These are phyloP conservation scores for Xerocomus nothofagi DNA, from an alignment of 1,284 basidiomycete genomes.

Conservation along the genomic window DNA sequence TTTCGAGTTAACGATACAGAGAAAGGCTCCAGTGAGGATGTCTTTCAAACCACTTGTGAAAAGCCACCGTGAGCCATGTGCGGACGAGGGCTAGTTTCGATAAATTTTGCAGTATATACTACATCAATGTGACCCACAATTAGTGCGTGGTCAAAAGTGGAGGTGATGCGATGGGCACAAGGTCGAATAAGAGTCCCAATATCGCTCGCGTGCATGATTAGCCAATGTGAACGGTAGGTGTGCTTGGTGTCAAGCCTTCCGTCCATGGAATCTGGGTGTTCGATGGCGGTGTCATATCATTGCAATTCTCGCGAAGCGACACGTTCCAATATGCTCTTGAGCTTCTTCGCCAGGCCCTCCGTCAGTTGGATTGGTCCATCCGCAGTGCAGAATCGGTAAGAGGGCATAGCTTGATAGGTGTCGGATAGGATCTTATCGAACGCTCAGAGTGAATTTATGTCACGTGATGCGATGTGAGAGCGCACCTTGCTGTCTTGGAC, in stretches of 20 bases:
- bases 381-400: constrained; percentile 71
- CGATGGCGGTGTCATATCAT: neutral
- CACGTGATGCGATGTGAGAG: neutral
- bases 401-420: constrained; percentile 78
- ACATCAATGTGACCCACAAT: neutral
- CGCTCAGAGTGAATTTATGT: neutral
- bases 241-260: neutral
- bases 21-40: too few species aligned
- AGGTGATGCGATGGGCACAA: neutral
- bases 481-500: constrained; percentile 67
- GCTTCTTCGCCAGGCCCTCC: constrained; percentile 52
- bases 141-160: neutral
- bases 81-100: neutral
- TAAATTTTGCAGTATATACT: neutral
- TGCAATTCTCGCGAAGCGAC: constrained; percentile 20
- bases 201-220: neutral
- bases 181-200: neutral
- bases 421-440: constrained; percentile 56
- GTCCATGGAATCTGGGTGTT: neutral
- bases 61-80: neutral
- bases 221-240: neutral
- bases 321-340: constrained; percentile 40
- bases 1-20: too few species aligned
- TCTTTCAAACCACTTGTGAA: too few species aligned
- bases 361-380: constrained; percentile 68